Percentiles rank a stretch among this genome's conserved stretches.
Evolutionary conservation across 352 stramenopile genomes (phyloP).

Genomic region (Hyaloperonospora arabidopsidis): DNA sequence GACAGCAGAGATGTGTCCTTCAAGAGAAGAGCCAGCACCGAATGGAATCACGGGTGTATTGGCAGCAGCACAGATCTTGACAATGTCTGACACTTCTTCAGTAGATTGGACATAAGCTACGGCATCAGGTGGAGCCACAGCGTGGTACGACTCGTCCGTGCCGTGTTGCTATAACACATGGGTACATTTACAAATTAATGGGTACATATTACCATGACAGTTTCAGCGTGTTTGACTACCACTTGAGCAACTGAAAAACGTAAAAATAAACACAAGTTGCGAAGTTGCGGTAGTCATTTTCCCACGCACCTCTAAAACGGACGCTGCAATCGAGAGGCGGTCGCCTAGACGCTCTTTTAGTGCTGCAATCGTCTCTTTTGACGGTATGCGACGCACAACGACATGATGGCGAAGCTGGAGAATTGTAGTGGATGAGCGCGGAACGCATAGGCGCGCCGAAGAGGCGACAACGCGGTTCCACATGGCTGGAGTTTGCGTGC

Average conservation of each 20-base stretch:
- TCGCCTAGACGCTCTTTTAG: slow-evolving; percentile 56
- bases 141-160: slow-evolving; percentile 89
- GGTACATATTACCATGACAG: too few relatives aligned
- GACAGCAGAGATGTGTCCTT: slow-evolving; percentile 92
- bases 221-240: too few relatives aligned
- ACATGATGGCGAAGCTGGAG: slow-evolving; percentile 17
- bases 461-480: slow-evolving; percentile 26
- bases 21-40: slow-evolving; percentile 87
- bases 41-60: slow-evolving; percentile 92
- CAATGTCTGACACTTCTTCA: slow-evolving; percentile 83
- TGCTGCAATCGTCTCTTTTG: slow-evolving; percentile 32
- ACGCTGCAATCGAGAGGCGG: slow-evolving; percentile 56
- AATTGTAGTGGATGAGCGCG: slow-evolving; percentile 14
- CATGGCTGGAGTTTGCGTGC: slow-evolving; percentile 10
- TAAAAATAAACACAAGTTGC: too few relatives aligned
- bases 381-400: slow-evolving; percentile 24
- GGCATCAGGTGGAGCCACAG: slow-evolving; percentile 66
- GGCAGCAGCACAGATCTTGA: slow-evolving; percentile 83
- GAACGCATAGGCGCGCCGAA: slow-evolving; percentile 12
- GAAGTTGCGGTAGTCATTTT: background rate
- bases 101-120: slow-evolving; percentile 83
- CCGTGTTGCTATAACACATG: slow-evolving; percentile 65
- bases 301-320: slow-evolving; percentile 44
- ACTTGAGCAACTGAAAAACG: too few relatives aligned
- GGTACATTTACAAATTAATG: background rate